Base-by-base conservation (phyloP, 495 filamentous ascomycete genomes). In the Hypoxylon cercidicola region DNA sequence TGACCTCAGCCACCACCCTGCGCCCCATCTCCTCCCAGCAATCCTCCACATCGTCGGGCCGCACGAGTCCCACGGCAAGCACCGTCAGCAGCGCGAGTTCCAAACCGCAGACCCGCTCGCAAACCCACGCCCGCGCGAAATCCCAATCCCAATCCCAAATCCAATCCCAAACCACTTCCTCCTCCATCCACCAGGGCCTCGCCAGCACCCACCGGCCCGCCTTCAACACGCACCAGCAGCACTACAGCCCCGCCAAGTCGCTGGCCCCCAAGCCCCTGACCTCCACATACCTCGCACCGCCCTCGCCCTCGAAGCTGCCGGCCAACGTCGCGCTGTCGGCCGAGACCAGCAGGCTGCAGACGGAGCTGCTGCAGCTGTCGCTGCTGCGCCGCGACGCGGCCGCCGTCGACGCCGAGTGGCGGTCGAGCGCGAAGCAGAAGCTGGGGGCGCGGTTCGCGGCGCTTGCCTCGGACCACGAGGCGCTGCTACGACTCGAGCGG, bases 301-400 rank as follows among this genome's bases (percentile, higher is more conserved):
- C 82, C 8, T 79, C 76, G 6, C 80, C 79, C 9, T 82, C 78
- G 67, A 86, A 82, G 65, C 73, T 78, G 25, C 83, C 83, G 11
- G 74, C 75, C 53, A 85, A 84, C 62, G 74, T 85, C 15, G 81
- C 81, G 21, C 58, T 84, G 51, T 83, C 86, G 0, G 84, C 86
- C 48, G 88, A 90, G 69, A 84, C 83, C 4, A 79, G 83, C 37
- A 79, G 83, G 18, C 68, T 91, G 25, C 90, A 93, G 69, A 86
- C 87, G 0, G 89, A 93, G 67, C 80, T 95, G 18, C 77, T 93
- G 19, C 90, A 92, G 69, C 76, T 93, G 4, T 85, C 87, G 69
- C 78, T 93, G 9, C 76, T 93, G 11, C 89, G 91, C 75, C 81
- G 79, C 49, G 73, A 74, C 45, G 79, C 80, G 13, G 55, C 60